phyloP scores from a whole-genome alignment of 768 basidiomycete genomes.

The Psilocybe sp. region DNA sequence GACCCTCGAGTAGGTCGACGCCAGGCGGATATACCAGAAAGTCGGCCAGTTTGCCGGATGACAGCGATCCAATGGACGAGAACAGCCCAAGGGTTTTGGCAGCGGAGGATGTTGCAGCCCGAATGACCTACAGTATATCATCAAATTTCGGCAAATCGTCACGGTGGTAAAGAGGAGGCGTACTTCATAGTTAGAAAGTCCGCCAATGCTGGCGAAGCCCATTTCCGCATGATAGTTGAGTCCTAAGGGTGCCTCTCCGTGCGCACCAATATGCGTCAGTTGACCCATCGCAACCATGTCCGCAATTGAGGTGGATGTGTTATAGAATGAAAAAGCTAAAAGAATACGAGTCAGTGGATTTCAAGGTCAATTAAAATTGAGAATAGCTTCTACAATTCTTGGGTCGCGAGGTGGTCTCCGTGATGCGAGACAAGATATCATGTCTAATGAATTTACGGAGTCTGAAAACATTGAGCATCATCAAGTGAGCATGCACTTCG shows the following conservation, averaged over 20 bases:
- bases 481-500: not conserved
- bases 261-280: conserved; percentile 66
- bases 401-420: conserved; percentile 62
- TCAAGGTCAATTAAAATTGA: not conserved
- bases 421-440: conserved; percentile 55
- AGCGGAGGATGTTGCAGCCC: conserved; percentile 65
- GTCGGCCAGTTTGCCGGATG: not conserved
- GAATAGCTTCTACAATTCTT: conserved; percentile 43
- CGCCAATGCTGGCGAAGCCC: conserved; percentile 60
- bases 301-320: conserved; percentile 65
- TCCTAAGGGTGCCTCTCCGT: conserved; percentile 71
- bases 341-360: conserved; percentile 1
- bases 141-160: not conserved
- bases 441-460: conserved; percentile 63
- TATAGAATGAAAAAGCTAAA: conserved; percentile 62
- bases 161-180: not conserved
- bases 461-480: conserved; percentile 28
- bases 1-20: not conserved
- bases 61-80: conserved; percentile 27
- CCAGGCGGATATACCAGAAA: not conserved
- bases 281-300: conserved; percentile 67
- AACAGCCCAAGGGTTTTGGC: conserved; percentile 65
- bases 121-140: conserved; percentile 45
- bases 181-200: conserved; percentile 71
- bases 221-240: conserved; percentile 77